Percentiles rank a stretch among this genome's conserved stretches.
Evolutionary conservation across 2,329 filamentous ascomycete species (phyloP).

Genomic region (Rugonectria rugulosa): DNA sequence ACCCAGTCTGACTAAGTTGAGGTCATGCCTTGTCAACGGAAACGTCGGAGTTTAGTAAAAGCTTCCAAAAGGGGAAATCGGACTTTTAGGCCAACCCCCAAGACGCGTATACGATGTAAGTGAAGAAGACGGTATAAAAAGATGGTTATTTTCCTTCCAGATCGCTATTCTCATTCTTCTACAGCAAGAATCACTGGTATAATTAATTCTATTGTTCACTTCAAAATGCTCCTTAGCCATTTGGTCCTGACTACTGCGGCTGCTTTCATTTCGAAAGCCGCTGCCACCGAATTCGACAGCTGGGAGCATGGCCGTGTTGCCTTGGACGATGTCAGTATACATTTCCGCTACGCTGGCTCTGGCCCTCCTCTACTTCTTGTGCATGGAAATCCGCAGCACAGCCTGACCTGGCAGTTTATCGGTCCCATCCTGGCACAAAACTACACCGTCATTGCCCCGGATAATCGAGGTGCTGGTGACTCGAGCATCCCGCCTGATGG

Average conservation of each 20-base stretch:
- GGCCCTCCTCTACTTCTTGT: conserved; percentile 50
- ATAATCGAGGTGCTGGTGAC: conserved; percentile 52
- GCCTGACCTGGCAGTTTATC: conserved; percentile 49
- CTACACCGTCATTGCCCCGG: conserved; percentile 53
- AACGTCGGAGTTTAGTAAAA: too few species aligned
- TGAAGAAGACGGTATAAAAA: too few species aligned
- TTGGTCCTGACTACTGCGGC: conserved; percentile 10
- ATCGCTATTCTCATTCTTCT: too few species aligned
- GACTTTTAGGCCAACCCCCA: too few species aligned
- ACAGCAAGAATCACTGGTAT: too few species aligned
- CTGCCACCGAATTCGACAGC: conserved; percentile 44
- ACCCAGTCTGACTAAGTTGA: too few species aligned
- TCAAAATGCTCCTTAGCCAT: conserved; percentile 6
- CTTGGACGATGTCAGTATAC: conserved; percentile 50
- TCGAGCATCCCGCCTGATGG: conserved; percentile 47
- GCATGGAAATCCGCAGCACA: conserved; percentile 52
- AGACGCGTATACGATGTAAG: too few species aligned
- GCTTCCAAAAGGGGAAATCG: too few species aligned
- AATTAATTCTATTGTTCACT: too few species aligned
- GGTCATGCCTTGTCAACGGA: too few species aligned
- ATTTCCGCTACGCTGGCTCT: conserved; percentile 50
- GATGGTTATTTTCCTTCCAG: too few species aligned
- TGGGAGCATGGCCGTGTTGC: conserved; percentile 48
- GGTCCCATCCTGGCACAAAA: conserved; percentile 50
- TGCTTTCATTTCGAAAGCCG: not conserved